Evolutionary conservation across 768 basidiomycete genomes (phyloP).

Genomic region (Paxillus involutus): DNA sequence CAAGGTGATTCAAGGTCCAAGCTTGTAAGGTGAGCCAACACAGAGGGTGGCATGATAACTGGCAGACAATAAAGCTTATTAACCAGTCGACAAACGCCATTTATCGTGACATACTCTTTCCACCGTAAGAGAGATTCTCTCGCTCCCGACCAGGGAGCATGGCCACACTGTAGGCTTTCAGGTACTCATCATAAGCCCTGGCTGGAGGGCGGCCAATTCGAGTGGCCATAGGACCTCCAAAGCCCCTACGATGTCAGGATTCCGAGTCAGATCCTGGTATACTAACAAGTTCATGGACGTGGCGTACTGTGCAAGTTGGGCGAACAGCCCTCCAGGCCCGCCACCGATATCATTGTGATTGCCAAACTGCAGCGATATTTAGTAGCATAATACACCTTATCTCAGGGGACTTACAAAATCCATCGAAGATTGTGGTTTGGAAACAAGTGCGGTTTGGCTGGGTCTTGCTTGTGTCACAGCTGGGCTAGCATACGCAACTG

Average conservation of each 20-base stretch:
- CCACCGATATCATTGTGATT: constrained; percentile 36
- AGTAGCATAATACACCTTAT: neutral
- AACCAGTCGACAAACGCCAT: constrained; percentile 9
- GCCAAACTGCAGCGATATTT: constrained; percentile 33
- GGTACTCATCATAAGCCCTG: constrained; percentile 85
- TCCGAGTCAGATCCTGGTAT: constrained; percentile 15
- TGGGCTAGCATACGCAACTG: constrained; percentile 27
- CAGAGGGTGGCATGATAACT: constrained; percentile 99
- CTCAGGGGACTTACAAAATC: constrained; percentile 34
- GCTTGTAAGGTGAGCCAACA: constrained; percentile 81
- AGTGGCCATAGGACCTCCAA: constrained; percentile 50
- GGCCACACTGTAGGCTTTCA: constrained; percentile 93
- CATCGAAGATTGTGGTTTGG: constrained; percentile 31
- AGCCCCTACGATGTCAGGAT: constrained; percentile 41
- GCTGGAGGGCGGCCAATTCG: constrained; percentile 52
- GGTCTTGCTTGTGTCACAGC: neutral
- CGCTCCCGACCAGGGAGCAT: constrained; percentile 87
- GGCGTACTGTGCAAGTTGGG: constrained; percentile 63
- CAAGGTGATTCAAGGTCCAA: constrained; percentile 91
- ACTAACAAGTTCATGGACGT: constrained; percentile 1
- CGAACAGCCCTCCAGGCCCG: constrained; percentile 61
- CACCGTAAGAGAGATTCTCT: constrained; percentile 93
- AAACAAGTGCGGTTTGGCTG: constrained; percentile 13
- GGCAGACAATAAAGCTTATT: constrained; percentile 2
- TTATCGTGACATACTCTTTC: constrained; percentile 77